Evolutionary conservation across 2,329 filamentous ascomycete species (phyloP).

Genomic region (Clonostachys rhizophaga): DNA sequence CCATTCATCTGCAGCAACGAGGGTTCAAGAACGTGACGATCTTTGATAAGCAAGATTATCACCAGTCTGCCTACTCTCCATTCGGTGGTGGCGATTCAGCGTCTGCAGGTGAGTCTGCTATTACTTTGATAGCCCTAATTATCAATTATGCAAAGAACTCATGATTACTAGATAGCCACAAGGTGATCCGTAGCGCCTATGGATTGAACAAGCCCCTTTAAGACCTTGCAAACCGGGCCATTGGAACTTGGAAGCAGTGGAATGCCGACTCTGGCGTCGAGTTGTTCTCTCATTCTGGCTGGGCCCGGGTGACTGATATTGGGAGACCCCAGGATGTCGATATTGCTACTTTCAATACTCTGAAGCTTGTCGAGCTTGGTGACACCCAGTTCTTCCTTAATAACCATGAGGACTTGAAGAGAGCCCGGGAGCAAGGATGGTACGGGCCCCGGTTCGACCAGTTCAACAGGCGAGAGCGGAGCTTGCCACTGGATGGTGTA

Average conservation of each 20-base stretch:
- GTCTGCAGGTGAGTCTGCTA: conserved; percentile 23
- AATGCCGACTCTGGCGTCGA: conserved; percentile 22
- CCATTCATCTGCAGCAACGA: conserved; percentile 19
- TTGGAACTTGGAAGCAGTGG: conserved; percentile 35
- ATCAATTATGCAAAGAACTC: neutral
- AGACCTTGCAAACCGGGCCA: conserved; percentile 33
- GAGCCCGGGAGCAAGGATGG: too few species aligned
- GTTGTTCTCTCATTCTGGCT: too few species aligned
- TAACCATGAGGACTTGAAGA: too few species aligned
- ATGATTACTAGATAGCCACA: conserved; percentile 22
- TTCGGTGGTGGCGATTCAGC: conserved; percentile 33
- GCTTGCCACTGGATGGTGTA: too few species aligned
- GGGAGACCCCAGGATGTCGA: too few species aligned
- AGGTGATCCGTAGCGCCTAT: conserved; percentile 30
- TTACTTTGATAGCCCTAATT: neutral
- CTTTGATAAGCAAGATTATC: conserved; percentile 39
- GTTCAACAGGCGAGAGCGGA: too few species aligned
- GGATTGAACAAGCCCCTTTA: conserved; percentile 38
- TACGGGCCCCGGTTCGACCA: too few species aligned
- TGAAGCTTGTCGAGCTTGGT: too few species aligned
- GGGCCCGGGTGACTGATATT: too few species aligned
- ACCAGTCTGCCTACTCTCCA: conserved; percentile 31
- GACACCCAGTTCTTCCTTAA: too few species aligned
- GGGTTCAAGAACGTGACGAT: conserved; percentile 42
- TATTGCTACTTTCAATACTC: too few species aligned